A percentile compares a stretch with the other conserved stretches of the same genome.
Evolutionary conservation across 1,284 basidiomycete genomes (phyloP).

Genomic region (Caloboletus inedulis): DNA sequence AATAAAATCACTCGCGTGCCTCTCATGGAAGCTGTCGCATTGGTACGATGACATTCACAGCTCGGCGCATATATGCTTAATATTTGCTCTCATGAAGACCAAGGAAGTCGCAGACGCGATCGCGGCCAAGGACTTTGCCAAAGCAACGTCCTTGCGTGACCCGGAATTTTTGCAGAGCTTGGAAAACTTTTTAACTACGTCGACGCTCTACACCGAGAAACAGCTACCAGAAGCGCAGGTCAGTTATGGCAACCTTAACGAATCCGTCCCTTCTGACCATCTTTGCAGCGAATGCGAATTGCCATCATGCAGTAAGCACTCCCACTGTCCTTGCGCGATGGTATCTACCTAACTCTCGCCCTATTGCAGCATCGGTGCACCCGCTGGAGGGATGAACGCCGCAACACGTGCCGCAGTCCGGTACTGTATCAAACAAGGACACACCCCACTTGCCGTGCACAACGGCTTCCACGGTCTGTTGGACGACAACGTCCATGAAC

Average conservation of each 20-base stretch:
- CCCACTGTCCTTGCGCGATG: neutral
- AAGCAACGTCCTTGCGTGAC: conserved; percentile 86
- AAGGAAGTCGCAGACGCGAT: conserved; percentile 85
- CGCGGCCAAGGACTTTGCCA: conserved; percentile 78
- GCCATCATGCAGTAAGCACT: conserved; percentile 87
- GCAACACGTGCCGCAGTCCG: conserved; percentile 93
- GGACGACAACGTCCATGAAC: conserved; percentile 81
- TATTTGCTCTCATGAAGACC: conserved; percentile 52
- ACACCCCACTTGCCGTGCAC: conserved; percentile 87
- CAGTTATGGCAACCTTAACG: neutral
- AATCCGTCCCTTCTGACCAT: conserved; percentile 9
- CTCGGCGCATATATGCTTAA: conserved; percentile 4
- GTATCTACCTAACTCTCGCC: neutral
- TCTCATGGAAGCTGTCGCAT: conserved; percentile 88
- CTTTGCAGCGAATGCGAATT: conserved; percentile 71
- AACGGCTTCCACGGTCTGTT: conserved; percentile 95
- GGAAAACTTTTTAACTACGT: conserved; percentile 78
- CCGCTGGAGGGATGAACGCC: conserved; percentile 98
- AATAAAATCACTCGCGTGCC: conserved; percentile 94
- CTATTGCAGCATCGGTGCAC: conserved; percentile 79
- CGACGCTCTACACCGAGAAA: conserved; percentile 59
- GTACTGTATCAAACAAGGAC: conserved; percentile 90
- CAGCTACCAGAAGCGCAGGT: conserved; percentile 65
- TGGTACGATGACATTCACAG: conserved; percentile 45
- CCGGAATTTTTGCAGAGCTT: conserved; percentile 89